Percentiles rank a stretch among this genome's conserved stretches.
Evolutionary conservation across 805 yeast species (phyloP).

Genomic region (Starmerella sirachaensis): DNA sequence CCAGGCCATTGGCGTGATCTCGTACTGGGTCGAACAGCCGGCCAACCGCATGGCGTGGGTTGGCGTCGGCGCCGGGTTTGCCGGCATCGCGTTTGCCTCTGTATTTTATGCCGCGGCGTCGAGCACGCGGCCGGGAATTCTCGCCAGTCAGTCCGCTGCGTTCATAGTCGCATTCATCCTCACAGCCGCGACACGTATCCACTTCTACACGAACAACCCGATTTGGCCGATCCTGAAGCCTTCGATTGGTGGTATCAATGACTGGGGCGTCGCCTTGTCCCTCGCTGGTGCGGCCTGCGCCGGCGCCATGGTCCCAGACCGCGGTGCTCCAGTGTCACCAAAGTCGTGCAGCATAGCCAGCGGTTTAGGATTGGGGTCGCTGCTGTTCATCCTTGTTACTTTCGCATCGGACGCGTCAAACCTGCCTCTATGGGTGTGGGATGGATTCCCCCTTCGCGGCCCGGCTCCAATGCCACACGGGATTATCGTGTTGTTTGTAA

Average conservation of each 20-base stretch:
- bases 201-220: slow-evolving; percentile 78
- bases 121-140: slow-evolving; percentile 23
- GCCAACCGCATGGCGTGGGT: slow-evolving; percentile 53
- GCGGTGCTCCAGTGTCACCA: neutral
- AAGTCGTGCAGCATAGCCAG: slow-evolving; percentile 32
- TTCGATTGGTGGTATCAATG: slow-evolving; percentile 77
- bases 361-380: slow-evolving; percentile 63
- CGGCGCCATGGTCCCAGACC: slow-evolving; percentile 18
- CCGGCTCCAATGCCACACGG: slow-evolving; percentile 86
- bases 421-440: slow-evolving; percentile 91
- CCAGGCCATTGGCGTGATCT: slow-evolving; percentile 59
- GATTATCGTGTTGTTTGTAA: slow-evolving; percentile 43
- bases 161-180: slow-evolving; percentile 60
- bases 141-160: slow-evolving; percentile 36
- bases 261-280: slow-evolving; percentile 54
- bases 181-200: slow-evolving; percentile 64
- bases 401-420: slow-evolving; percentile 75
- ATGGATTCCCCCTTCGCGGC: slow-evolving; percentile 76
- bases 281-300: slow-evolving; percentile 53
- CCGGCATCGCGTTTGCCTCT: slow-evolving; percentile 44
- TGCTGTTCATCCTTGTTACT: slow-evolving; percentile 59
- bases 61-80: slow-evolving; percentile 56
- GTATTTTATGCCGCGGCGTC: slow-evolving; percentile 36
- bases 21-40: slow-evolving; percentile 59
- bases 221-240: slow-evolving; percentile 90